These are phyloP conservation scores for Alternaria panax DNA, from an alignment of 2,329 filamentous ascomycete species.

Conservation along the genomic window DNA sequence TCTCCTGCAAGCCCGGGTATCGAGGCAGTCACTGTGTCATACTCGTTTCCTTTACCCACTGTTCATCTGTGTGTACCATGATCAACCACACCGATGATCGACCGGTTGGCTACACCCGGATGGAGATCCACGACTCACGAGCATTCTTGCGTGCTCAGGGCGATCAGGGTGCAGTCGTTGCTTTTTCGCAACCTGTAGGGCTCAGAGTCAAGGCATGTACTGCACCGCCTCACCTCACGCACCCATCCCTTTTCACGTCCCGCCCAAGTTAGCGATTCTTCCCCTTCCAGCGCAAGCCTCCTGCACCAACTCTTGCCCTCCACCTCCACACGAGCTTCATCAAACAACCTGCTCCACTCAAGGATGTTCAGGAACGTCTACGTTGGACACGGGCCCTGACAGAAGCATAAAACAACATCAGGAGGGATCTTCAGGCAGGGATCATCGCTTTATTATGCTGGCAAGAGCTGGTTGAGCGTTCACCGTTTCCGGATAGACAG, in stretches of 20 bases:
- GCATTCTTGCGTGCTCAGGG: slow-evolving; percentile 3
- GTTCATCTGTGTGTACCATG: slow-evolving; percentile 4
- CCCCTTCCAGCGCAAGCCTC: neutral
- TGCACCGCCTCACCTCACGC: slow-evolving; percentile 4
- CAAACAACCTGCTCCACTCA: slow-evolving; percentile 5
- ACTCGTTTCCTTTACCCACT: neutral
- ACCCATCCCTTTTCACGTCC: neutral
- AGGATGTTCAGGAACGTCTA: slow-evolving; percentile 1
- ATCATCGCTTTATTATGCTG: slow-evolving; percentile 6
- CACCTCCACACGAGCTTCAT: neutral
- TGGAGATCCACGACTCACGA: slow-evolving; percentile 15
- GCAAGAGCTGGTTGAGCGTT: slow-evolving; percentile 7
- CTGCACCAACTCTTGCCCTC: neutral
- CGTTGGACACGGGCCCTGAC: slow-evolving; percentile 4
- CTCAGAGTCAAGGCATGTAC: neutral
- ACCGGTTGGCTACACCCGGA: slow-evolving; percentile 12
- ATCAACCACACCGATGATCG: slow-evolving; percentile 13
- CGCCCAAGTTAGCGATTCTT: neutral
- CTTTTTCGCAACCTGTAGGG: slow-evolving; percentile 1
- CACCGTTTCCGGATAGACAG: slow-evolving; percentile 11
- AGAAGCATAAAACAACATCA: neutral
- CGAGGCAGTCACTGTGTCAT: slow-evolving; percentile 3
- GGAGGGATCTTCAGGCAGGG: neutral
- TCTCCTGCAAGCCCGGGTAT: neutral
- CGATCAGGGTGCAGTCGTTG: slow-evolving; percentile 7